Evolutionary conservation across 805 yeast species (phyloP), one percentile per base, ranked within the genome.

Genomic region (Lipomyces sp.): DNA sequence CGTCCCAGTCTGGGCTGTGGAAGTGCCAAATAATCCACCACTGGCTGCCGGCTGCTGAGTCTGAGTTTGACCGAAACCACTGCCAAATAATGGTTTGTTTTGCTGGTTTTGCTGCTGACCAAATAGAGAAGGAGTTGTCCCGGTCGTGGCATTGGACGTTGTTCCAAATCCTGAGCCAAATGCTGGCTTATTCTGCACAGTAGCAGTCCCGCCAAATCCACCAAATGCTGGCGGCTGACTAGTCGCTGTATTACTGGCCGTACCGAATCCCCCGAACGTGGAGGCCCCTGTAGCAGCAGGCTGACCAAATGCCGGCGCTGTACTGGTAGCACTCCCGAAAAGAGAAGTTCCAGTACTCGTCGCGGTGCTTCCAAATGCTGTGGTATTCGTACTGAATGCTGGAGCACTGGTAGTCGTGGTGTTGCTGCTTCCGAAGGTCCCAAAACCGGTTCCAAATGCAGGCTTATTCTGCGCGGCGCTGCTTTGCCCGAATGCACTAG

Each of bases 21-120:
- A 63, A n/a, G 60, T 76, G 42, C 85, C 85, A 71, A 82, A 82
- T 57, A 82, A 63, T 1, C 84, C 84, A 34, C 71, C 67, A 29
- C 72, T 69, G 3, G 71, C 59, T 34, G 60, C 56, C 35, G 71
- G 57, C 13, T 55, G 60, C 35, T 57, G 65, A 53, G 65, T 54
- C 10, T 56, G 45, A 15, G 60, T 48, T 18, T 57, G 60, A n/a
- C 69, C 71, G 39, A 66, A 69, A 4, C 64, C 64, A 29, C 57
- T 59, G 2, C 71, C 71, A 65, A 69, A 65, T 24, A 62, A 59
- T 34, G 67, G 61, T 42, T 55, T 63, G 30, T 60, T 60, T n/a
- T 64, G 66, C 50, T 62, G 64, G 2, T 42, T 18, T n/a, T 69
- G 61, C 42, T 57, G 63, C 53, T 67, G 68, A 15, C 74, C 73